Base-by-base conservation (phyloP, 129 eudicot species). In the Ambrosia trifida region DNA sequence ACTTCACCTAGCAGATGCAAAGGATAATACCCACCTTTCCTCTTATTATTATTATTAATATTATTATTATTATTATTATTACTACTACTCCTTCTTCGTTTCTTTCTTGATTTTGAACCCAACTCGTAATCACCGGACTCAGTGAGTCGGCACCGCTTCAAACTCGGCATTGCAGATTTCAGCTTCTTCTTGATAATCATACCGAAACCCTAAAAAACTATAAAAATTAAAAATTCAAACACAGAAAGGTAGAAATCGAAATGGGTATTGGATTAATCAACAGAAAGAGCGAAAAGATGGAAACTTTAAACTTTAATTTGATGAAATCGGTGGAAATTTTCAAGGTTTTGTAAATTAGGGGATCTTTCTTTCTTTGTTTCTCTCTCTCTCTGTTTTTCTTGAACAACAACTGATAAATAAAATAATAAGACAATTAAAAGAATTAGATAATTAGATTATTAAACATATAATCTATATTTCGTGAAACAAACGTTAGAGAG, bases 151-250 rank as follows among this genome's bases (percentile, higher is more conserved):
- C 97, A 86, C 82, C 99, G 94, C 77, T 88, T 88, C 82, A 90
- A 44, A 76, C 81, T 88, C 85, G 99, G 97, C 99, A 95, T 95
- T 90, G 84, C 90, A 84, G 97, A 79, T 86, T 95, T 90, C 86
- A 88, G 86, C 81, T 81, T 90, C 73, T 80, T 85, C 83, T 95
- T 95, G 58, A 90, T 91, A 47, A 95, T 95, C 99, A 95, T 90
- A 4, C 69, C 69, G 74, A 79, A 79, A 72, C 85, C 82, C 85
- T 71, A 57, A 24, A 24, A 24, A 24, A 0, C 28, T 24, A 0
- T 24, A 24, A 45, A 73, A 50, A 3, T 38, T 38, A 8, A 40
- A 47, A 68, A 32, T 7, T 50, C 4, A 11, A 28, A 6, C 28
- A 10, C 6, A 18, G 18, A 36, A 10, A 38, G 16, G 40, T 11